Percentiles rank a stretch among this genome's conserved stretches.
phyloP scores from a whole-genome alignment of 2,329 filamentous ascomycete genomes.

The Arthrobotrys megalospora region DNA sequence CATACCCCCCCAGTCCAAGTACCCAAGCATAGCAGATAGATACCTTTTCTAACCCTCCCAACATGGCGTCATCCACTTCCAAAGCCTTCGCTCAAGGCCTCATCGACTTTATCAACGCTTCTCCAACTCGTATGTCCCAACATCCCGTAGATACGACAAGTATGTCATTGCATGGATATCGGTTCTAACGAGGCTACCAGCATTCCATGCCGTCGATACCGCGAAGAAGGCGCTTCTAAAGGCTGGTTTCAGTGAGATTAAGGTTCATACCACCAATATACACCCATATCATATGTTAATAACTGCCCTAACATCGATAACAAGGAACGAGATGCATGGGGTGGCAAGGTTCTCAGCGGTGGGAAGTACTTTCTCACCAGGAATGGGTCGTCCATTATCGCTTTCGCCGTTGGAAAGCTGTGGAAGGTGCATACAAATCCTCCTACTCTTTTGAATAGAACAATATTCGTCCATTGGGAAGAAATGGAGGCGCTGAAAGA shows the following conservation, averaged over 20 bases:
- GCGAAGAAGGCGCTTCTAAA: constrained; percentile 81
- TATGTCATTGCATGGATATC: not conserved
- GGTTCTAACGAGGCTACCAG: constrained; percentile 69
- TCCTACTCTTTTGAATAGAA: constrained; percentile 15
- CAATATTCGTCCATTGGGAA: not conserved
- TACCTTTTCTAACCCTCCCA: not conserved
- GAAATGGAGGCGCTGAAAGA: constrained; percentile 3
- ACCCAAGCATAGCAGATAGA: not conserved
- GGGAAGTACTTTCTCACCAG: constrained; percentile 97
- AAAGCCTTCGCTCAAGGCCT: constrained; percentile 64
- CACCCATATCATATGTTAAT: constrained; percentile 11
- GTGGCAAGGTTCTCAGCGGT: constrained; percentile 81
- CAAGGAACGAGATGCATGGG: constrained; percentile 89
- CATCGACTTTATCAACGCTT: constrained; percentile 75
- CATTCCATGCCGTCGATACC: constrained; percentile 92
- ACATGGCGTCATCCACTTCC: constrained; percentile 62
- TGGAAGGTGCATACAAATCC: constrained; percentile 77
- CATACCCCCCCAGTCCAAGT: not conserved
- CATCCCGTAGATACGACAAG: not conserved
- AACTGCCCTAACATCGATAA: constrained; percentile 20
- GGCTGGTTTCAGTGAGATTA: constrained; percentile 89
- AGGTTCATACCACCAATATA: constrained; percentile 68
- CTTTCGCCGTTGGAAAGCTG: constrained; percentile 89
- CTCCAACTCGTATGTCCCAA: constrained; percentile 82
- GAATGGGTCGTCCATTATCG: constrained; percentile 91